Evolutionary conservation across 495 filamentous ascomycete genomes (phyloP), one percentile per base, ranked within the genome.

Genomic region (Friedmanniomyces endolithicus): DNA sequence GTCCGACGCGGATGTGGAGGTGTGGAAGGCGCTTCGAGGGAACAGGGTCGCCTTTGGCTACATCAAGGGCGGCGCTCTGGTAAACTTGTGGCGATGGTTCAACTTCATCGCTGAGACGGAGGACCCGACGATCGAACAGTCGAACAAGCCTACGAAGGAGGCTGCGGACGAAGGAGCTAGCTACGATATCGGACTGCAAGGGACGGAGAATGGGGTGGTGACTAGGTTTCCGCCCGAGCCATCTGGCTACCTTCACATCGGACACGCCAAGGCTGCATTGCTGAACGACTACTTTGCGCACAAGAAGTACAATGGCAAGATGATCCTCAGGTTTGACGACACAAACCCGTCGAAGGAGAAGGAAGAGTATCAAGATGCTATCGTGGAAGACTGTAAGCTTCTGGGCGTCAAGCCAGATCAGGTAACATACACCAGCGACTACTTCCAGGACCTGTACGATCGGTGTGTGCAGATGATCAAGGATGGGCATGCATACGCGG

Each of bases 151-250:
- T 43, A 22, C 31, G 1, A 11, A 46, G 33, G 16, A 55, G 39
- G 79, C 80, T 39, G 83, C 81, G 60, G 88, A 88, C 70, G 85
- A 87, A 53, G 88, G 88, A 53, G 88, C 77, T 24, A 94, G 76
- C 73, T 98, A 94, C 70, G 88, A 92, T 63, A 87, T 98, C 67
- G 85, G 84, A 1, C 78, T 98, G 19, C 82, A 84, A 54, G 84
- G 94, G 63, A 83, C 81, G n/a, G 87, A 87, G 31, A 86, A 92
- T 66, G 92, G 92, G 8, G 90, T 97, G 25, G 87, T 97, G 25
- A 92, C 88, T 23, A 75, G 94, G 57, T 98, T 98, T 73, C 83
- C 90, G 16, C 92, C 92, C 0, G 92, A 98, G 81, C 92, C 92
- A 58, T 95, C 90, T 79, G 89, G 89, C 24, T 95, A 95, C 61